Base-by-base conservation (phyloP, 2,329 filamentous ascomycete genomes). In the Lachnum nothofagi region DNA sequence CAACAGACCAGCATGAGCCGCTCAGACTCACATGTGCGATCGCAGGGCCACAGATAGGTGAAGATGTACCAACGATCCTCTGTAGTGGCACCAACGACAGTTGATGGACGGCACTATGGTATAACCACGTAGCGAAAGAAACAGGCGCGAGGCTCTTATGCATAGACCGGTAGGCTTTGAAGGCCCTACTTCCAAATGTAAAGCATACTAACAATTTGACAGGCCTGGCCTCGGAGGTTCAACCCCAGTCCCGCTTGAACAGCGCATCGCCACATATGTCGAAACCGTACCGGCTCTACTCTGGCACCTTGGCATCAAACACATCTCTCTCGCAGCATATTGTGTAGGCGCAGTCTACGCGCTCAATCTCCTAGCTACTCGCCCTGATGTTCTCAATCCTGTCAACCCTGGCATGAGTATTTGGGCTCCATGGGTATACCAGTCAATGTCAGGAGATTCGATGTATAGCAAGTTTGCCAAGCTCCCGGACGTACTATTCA, bases 211-310 rank as follows among this genome's bases (percentile, higher is more conserved):
- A 25, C 20, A 29, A 31, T 9, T 29, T n/a, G n/a, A 45, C 25
- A 72, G 72, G 53, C 69, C 71, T 12, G 70, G 66, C n/a, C 66
- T 73, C 48, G 73, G 73, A 17, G 68, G 64, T 29, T 72, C 71
- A 10, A 70, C 69, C 0, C 55, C 62, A 2, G 70, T 73, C 0
- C 51, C 61, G 1, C 51, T 72, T 5, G 41, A 60, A 8, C 42
- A 65, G 12, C 64, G 72, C 3, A 58, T 74, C 14, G 37, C 58
- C 4, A 57, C 63, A 17, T 75, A 68, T 66, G 58, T 72, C 20
- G 70, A 74, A 52, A 64, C 65, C 1, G 59, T 74, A 1, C 70
- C 71, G 27, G 54, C 51, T 4, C 57, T 75, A 0, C 59, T 75
- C 5, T 31, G 58, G 4, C 49, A 63, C 35, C 62, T 75, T 4